Evolutionary conservation across 2,329 filamentous ascomycete genomes (phyloP).

Genomic region (Pseudogymnoascus sp.): DNA sequence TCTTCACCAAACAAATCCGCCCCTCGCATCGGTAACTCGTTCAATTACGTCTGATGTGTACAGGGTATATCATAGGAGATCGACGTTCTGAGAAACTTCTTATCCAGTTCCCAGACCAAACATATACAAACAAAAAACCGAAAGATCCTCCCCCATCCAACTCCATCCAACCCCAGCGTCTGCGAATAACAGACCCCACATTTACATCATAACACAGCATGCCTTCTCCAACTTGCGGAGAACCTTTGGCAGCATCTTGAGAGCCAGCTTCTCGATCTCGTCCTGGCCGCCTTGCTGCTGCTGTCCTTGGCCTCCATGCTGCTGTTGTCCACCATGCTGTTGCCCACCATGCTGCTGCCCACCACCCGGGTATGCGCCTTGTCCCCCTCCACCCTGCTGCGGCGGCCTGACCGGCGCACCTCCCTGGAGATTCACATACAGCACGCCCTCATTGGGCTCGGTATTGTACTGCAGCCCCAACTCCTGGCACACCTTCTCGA

Average conservation of each 20-base stretch:
- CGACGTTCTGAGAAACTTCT: neutral
- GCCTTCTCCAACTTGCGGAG: conserved; percentile 8
- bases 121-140: neutral
- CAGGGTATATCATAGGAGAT: neutral
- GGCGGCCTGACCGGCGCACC: conserved; percentile 49
- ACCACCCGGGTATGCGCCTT: conserved; percentile 29
- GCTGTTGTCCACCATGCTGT: conserved; percentile 36
- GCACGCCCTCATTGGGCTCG: conserved; percentile 81
- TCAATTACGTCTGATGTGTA: neutral
- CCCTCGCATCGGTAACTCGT: neutral
- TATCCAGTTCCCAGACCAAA: neutral
- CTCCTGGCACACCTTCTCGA: conserved; percentile 79
- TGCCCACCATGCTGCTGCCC: conserved; percentile 32
- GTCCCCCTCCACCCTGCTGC: conserved; percentile 25
- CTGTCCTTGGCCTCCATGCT: conserved; percentile 36
- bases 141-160: neutral
- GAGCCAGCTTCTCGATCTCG: neutral
- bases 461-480: conserved; percentile 74
- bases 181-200: neutral
- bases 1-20: neutral
- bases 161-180: neutral
- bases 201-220: conserved; percentile 10
- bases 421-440: conserved; percentile 80
- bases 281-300: conserved; percentile 24
- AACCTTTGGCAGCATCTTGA: neutral